Percentiles rank a stretch among this genome's conserved stretches.
phyloP scores from a whole-genome alignment of 495 filamentous ascomycete species.

The Pseudotulostoma volvatum region DNA sequence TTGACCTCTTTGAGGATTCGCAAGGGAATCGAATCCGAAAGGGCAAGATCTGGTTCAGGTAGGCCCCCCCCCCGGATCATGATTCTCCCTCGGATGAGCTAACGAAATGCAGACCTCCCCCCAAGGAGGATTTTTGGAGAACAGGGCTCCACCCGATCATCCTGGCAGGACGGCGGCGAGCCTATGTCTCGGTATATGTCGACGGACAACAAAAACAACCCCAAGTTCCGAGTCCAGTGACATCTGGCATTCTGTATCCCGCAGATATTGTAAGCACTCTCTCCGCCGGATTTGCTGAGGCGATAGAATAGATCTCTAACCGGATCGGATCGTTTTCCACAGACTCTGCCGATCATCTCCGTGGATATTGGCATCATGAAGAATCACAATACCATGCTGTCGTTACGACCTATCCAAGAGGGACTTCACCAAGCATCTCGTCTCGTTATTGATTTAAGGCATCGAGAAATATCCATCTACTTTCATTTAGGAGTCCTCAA shows the following conservation, averaged over 20 bases:
- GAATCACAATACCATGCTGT: conserved; percentile 13
- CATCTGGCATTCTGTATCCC: background rate
- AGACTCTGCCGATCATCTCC: conserved; percentile 17
- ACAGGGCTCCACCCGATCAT: conserved; percentile 12
- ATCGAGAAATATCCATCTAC: conserved; percentile 12
- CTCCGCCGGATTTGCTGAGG: too few relatives aligned
- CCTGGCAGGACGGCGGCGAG: conserved; percentile 6
- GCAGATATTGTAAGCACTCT: background rate
- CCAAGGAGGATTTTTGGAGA: conserved; percentile 24
- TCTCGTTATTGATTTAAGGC: conserved; percentile 15
- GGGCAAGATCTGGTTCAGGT: conserved; percentile 31
- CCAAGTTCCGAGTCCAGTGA: background rate
- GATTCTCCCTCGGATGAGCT: background rate
- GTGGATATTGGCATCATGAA: conserved; percentile 20
- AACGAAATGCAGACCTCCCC: conserved; percentile 24
- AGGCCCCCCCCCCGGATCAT: conserved; percentile 2
- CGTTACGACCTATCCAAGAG: conserved; percentile 15
- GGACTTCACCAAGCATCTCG: conserved; percentile 2
- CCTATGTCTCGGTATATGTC: conserved; percentile 9
- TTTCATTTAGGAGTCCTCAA: conserved; percentile 13
- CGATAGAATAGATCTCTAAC: conserved; percentile 2
- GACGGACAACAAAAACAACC: conserved; percentile 1
- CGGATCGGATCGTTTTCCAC: background rate
- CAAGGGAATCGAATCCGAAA: conserved; percentile 12
- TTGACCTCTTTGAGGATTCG: conserved; percentile 28